Percentiles rank a stretch among this genome's conserved stretches.
Evolutionary conservation across 345 rosid genomes (phyloP).

Genomic region (Acer campestre): DNA sequence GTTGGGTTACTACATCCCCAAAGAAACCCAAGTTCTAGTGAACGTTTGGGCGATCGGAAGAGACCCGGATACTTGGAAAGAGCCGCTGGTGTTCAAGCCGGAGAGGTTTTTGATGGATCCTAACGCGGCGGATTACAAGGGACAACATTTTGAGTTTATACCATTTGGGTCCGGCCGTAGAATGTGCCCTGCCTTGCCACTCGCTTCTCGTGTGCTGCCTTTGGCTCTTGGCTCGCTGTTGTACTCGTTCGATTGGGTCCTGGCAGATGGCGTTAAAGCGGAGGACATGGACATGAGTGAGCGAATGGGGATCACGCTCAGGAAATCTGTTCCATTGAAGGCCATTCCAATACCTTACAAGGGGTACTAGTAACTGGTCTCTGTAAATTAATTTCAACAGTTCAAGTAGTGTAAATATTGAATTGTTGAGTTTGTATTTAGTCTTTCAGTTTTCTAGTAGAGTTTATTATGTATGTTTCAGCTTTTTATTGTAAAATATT

Average conservation of each 20-base stretch:
- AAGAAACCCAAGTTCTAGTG: slow-evolving; percentile 73
- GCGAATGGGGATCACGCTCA: slow-evolving; percentile 63
- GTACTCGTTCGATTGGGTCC: slow-evolving; percentile 62
- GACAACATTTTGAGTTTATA: slow-evolving; percentile 65
- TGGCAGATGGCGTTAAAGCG: slow-evolving; percentile 41
- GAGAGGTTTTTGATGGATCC: slow-evolving; percentile 58
- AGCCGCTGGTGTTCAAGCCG: slow-evolving; percentile 57
- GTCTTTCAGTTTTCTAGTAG: neutral
- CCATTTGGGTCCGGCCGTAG: slow-evolving; percentile 88
- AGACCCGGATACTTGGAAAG: slow-evolving; percentile 63
- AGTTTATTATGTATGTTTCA: neutral
- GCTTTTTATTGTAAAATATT: neutral
- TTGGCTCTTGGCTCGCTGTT: slow-evolving; percentile 67
- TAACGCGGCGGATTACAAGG: slow-evolving; percentile 51
- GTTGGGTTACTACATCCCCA: slow-evolving; percentile 55
- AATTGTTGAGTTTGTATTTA: neutral
- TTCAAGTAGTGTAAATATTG: too few relatives aligned
- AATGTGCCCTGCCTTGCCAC: slow-evolving; percentile 83
- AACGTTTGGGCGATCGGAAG: slow-evolving; percentile 75
- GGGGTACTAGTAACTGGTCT: neutral
- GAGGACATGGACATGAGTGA: slow-evolving; percentile 72
- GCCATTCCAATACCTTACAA: slow-evolving; percentile 52
- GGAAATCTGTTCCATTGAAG: slow-evolving; percentile 61
- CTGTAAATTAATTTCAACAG: neutral
- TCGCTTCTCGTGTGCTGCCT: slow-evolving; percentile 64